phyloP scores from a whole-genome alignment of 306 rosid genomes.

The Styphnolobium japonicum region DNA sequence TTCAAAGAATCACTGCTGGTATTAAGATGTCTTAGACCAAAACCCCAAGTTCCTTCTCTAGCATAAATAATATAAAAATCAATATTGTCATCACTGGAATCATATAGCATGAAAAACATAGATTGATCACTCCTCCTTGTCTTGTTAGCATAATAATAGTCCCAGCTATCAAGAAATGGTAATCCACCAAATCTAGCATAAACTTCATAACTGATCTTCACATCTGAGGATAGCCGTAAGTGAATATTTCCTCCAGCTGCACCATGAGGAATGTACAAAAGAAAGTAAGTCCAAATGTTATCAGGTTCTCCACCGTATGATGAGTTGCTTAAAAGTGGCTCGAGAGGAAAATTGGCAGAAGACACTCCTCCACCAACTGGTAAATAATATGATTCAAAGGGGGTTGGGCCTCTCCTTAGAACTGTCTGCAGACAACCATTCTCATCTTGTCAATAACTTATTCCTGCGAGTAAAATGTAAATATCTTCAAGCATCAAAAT shows the following conservation, averaged over 20 bases:
- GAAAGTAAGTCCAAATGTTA: slow-evolving; percentile 72
- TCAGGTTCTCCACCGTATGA: slow-evolving; percentile 40
- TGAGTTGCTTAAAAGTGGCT: slow-evolving; percentile 60
- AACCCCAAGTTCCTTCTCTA: slow-evolving; percentile 94
- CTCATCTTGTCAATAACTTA: slow-evolving; percentile 50
- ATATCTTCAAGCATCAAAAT: slow-evolving; percentile 45
- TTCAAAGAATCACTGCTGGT: slow-evolving; percentile 34
- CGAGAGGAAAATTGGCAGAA: slow-evolving; percentile 75
- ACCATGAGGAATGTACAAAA: slow-evolving; percentile 77
- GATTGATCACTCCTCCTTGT: slow-evolving; percentile 71
- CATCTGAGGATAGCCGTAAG: slow-evolving; percentile 53
- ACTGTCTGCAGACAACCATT: slow-evolving; percentile 85
- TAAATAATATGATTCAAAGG: slow-evolving; percentile 83
- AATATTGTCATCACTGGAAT: slow-evolving; percentile 60
- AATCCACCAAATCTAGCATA: slow-evolving; percentile 91
- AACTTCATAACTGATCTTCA: slow-evolving; percentile 57
- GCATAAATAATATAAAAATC: slow-evolving; percentile 79
- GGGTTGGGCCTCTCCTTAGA: slow-evolving; percentile 51
- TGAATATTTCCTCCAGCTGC: slow-evolving; percentile 90
- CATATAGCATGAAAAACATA: slow-evolving; percentile 66
- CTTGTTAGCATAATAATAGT: slow-evolving; percentile 80
- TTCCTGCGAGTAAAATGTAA: slow-evolving; percentile 27
- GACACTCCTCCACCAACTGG: slow-evolving; percentile 58
- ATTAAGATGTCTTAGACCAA: slow-evolving; percentile 66
- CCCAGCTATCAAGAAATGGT: slow-evolving; percentile 76